phyloP scores from a whole-genome alignment of 306 rosid species.

The Fragaria ananassa region DNA sequence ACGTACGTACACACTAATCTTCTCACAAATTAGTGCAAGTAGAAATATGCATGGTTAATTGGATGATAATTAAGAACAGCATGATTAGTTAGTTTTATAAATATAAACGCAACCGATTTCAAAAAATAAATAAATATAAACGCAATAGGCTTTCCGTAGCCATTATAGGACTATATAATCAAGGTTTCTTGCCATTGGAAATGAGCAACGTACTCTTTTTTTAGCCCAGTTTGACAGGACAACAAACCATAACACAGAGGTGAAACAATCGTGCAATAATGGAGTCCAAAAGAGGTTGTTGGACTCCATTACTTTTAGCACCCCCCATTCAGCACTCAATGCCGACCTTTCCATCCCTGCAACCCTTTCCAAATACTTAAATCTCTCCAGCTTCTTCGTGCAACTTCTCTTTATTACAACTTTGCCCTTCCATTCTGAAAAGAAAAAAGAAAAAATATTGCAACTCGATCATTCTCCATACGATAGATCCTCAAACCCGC shows the following conservation, averaged over 20 bases:
- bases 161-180: neutral
- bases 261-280: slow-evolving; percentile 55
- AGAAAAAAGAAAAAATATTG: neutral
- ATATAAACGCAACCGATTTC: too few species aligned
- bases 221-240: slow-evolving; percentile 51
- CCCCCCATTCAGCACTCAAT: slow-evolving; percentile 47
- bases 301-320: slow-evolving; percentile 54
- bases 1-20: too few species aligned
- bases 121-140: too few species aligned
- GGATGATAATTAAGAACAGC: too few species aligned
- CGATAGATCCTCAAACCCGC: slow-evolving; percentile 37
- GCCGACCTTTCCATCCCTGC: slow-evolving; percentile 52
- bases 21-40: too few species aligned
- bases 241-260: slow-evolving; percentile 30
- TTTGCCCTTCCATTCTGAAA: slow-evolving; percentile 22
- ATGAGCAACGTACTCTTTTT: slow-evolving; percentile 33
- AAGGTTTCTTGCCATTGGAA: slow-evolving; percentile 28
- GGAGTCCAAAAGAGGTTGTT: slow-evolving; percentile 53
- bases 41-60: too few species aligned
- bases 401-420: slow-evolving; percentile 30
- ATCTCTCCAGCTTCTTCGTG: slow-evolving; percentile 22
- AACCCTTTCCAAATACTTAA: slow-evolving; percentile 48
- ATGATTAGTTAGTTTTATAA: too few species aligned
- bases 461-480: neutral
- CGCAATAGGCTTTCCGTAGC: neutral